A percentile compares a stretch with the other conserved stretches of the same genome.
phyloP scores from a whole-genome alignment of 2,329 filamentous ascomycete species.

The Magnaporthiopsis incrustans region DNA sequence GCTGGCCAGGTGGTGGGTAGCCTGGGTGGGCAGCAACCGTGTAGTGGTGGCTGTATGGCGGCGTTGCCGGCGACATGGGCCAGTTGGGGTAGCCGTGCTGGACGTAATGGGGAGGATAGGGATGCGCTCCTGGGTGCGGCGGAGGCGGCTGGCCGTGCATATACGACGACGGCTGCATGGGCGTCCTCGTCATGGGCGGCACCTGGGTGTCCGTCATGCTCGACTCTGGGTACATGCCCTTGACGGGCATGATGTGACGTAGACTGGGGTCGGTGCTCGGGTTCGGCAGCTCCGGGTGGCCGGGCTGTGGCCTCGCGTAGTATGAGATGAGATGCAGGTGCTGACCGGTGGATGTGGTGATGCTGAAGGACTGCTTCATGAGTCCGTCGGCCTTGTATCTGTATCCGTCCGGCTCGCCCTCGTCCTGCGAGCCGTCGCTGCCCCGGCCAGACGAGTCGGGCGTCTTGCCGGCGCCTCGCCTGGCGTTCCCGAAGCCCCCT shows the following conservation, averaged over 20 bases:
- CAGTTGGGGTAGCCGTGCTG: constrained; percentile 6
- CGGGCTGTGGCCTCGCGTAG: constrained; percentile 73
- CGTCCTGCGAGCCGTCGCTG: constrained; percentile 79
- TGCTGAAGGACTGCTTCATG: constrained; percentile 99
- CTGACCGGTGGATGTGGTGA: constrained; percentile 80
- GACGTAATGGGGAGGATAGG: constrained; percentile 5
- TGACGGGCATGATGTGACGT: constrained; percentile 74
- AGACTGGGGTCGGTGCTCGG: constrained; percentile 75
- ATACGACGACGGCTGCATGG: constrained; percentile 46
- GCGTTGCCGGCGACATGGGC: constrained; percentile 8
- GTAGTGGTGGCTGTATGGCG: constrained; percentile 9
- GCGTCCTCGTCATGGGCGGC: constrained; percentile 71
- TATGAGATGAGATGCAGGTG: constrained; percentile 98
- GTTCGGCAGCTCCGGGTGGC: constrained; percentile 65
- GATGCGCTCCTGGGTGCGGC: constrained; percentile 10
- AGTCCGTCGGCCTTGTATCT: constrained; percentile 92
- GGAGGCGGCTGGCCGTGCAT: constrained; percentile 18
- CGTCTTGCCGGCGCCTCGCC: constrained; percentile 61
- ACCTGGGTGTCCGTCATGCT: constrained; percentile 79
- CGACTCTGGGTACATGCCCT: constrained; percentile 96
- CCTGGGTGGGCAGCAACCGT: constrained; percentile 2
- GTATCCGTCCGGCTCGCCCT: constrained; percentile 82
- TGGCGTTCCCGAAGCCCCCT: constrained; percentile 57
- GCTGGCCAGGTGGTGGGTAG: constrained; percentile 7
- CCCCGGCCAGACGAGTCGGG: constrained; percentile 67